Conservation (phyloP, 768 basidiomycete genomes). For the Dictyophora rubrovolvata region DNA sequence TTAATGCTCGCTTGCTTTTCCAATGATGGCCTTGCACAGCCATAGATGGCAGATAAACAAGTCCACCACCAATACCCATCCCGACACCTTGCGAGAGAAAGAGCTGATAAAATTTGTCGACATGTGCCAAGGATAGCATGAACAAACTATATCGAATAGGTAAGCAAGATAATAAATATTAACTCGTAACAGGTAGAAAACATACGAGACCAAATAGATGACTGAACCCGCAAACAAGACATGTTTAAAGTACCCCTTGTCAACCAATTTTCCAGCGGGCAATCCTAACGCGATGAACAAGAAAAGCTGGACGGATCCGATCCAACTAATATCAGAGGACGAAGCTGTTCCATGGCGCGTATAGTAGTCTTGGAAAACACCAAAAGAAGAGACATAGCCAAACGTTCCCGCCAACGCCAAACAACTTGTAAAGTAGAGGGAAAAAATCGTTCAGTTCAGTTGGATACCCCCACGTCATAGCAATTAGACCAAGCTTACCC, state of each 20-base stretch:
- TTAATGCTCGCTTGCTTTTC: slow-evolving; percentile 34
- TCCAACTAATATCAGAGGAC: slow-evolving; percentile 23
- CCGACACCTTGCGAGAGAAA: slow-evolving; percentile 44
- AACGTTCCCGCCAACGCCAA: slow-evolving; percentile 23
- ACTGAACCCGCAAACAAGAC: not conserved
- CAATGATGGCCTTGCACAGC: slow-evolving; percentile 47
- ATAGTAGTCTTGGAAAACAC: slow-evolving; percentile 38
- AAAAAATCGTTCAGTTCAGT: not conserved
- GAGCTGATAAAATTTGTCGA: slow-evolving; percentile 35
- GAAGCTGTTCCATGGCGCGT: slow-evolving; percentile 25
- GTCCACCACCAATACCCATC: slow-evolving; percentile 37
- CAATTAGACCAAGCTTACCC: not conserved
- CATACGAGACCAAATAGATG: slow-evolving; percentile 3
- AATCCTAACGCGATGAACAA: slow-evolving; percentile 36
- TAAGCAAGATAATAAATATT: slow-evolving; percentile 26
- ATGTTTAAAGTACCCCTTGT: slow-evolving; percentile 44
- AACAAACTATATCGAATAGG: slow-evolving; percentile 29
- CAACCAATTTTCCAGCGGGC: slow-evolving; percentile 38
- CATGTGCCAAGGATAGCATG: slow-evolving; percentile 37
- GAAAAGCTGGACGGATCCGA: slow-evolving; percentile 42
- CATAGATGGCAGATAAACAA: slow-evolving; percentile 38
- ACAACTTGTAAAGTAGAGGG: not conserved
- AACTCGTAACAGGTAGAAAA: slow-evolving; percentile 20
- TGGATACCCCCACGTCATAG: not conserved
- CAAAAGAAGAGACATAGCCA: slow-evolving; percentile 35